Percentiles rank a stretch among this genome's conserved stretches.
Conservation (phyloP, 345 rosid species). For the Bruguiera sexangula region DNA sequence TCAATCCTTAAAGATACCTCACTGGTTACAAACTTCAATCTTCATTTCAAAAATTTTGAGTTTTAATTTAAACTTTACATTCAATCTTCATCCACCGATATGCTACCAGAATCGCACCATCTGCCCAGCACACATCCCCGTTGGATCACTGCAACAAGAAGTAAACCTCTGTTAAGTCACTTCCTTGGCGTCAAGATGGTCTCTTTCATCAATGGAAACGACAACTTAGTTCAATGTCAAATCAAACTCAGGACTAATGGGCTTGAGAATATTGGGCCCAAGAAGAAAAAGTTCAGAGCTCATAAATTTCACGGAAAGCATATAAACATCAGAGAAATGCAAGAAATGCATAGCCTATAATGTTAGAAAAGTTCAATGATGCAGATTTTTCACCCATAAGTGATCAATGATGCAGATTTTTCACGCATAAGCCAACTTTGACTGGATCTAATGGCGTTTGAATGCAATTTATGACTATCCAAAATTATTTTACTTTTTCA, state of each 20-base stretch:
- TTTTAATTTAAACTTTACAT: no score
- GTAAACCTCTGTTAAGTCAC: conserved; percentile 14
- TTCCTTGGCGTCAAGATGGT: neutral
- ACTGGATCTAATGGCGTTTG: neutral
- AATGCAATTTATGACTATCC: neutral
- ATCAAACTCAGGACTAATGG: neutral
- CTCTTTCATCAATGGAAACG: neutral
- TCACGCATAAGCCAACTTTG: neutral
- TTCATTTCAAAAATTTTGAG: no score
- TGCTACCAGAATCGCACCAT: conserved; percentile 71
- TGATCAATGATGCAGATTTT: neutral
- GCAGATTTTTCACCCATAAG: neutral
- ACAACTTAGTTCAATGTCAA: conserved; percentile 4
- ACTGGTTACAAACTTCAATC: no score
- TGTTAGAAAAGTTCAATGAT: neutral
- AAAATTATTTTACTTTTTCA: no score
- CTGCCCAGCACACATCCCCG: conserved; percentile 51
- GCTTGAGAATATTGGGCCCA: neutral
- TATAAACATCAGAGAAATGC: neutral
- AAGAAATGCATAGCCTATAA: neutral
- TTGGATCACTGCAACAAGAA: conserved; percentile 45
- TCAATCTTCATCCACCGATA: conserved; percentile 58
- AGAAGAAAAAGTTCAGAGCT: neutral
- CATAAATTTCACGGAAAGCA: neutral
- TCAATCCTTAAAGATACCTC: no score